Evolutionary conservation across 192 early-diverging fungal genomes (phyloP), one percentile per base, ranked within the genome.

Genomic region (Backusella circina): DNA sequence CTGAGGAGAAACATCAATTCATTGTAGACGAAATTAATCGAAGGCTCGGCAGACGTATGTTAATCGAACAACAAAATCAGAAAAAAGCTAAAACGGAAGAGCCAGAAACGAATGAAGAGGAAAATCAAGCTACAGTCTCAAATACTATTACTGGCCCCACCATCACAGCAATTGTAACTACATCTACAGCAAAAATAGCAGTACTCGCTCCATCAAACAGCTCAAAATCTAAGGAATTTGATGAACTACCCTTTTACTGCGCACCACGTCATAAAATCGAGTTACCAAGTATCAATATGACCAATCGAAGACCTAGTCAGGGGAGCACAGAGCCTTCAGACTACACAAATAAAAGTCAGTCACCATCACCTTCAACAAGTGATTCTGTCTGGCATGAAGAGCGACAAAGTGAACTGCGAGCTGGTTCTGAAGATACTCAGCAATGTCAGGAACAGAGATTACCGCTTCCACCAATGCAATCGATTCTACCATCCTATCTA

Each of bases 11-110:
- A 18, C 87, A 90, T 31, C 85, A 86, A 0, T 92, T 87, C 81
- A 90, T 92, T 61, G 85, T 84, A 41, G 83, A 84, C 0, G 90
- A 92, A 76, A 92, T 92, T 32, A 80, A 79, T 47, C 71, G 78
- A 23, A 78, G 85, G 30, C 70, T 84, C 36, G 78, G 83, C 21
- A 75, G 50, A 41, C 50, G 73, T 8, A 66, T 72, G 61, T 28
- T 73, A 37, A 26, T 39, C 16, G 72, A 73, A 16, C 30, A 73
- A 65, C 33, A n/a, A 41, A 37, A 67, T 21, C 30, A 72, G 33
- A 16, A 38, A 13, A 31, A 50, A 2, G 15, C 23, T 18, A 26
- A 70, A n/a, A 44, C 16, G 12, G 2, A 37, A n/a, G 23, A 35
- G 26, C 16, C 64, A 44, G 71, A 23, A 64, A 36, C 47, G 23